Evolutionary conservation across 192 early-diverging fungal genomes (phyloP).

Genomic region (Gryganskiella cystojenkinii): DNA sequence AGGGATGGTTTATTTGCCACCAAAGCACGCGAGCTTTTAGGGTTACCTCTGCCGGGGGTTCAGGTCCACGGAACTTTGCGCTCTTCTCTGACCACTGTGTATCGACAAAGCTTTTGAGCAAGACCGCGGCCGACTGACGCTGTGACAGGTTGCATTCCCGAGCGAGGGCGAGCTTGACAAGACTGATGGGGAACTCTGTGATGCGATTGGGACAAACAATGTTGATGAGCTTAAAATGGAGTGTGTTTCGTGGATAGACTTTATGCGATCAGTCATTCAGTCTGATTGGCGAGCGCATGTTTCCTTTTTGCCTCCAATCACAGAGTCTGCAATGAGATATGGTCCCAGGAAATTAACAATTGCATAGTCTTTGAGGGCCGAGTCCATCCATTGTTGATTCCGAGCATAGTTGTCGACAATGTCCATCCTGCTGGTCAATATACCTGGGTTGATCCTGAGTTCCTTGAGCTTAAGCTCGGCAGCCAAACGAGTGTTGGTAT

Average conservation of each 20-base stretch:
- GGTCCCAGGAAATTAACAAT: no score
- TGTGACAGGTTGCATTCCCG: conserved; percentile 69
- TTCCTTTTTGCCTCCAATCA: no score
- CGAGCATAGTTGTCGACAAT: neutral
- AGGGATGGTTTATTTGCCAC: conserved; percentile 6
- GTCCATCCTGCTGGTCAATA: neutral
- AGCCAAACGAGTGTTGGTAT: conserved; percentile 68
- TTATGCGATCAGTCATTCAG: no score
- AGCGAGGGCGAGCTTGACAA: conserved; percentile 71
- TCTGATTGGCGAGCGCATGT: no score
- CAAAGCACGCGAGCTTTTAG: neutral
- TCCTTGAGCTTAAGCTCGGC: conserved; percentile 79
- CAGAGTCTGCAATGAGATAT: no score
- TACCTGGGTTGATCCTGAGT: conserved; percentile 72
- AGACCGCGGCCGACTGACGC: conserved; percentile 76
- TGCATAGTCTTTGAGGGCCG: no score
- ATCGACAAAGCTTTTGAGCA: conserved; percentile 79
- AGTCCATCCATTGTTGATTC: neutral
- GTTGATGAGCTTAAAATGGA: no score
- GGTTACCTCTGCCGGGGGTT: conserved; percentile 67
- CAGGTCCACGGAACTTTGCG: conserved; percentile 64
- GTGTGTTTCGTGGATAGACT: no score
- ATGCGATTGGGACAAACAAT: no score
- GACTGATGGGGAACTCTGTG: conserved; percentile 76
- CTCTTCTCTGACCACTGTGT: conserved; percentile 79